Conservation (phyloP, 768 basidiomycete species). For the Terana coerulea region DNA sequence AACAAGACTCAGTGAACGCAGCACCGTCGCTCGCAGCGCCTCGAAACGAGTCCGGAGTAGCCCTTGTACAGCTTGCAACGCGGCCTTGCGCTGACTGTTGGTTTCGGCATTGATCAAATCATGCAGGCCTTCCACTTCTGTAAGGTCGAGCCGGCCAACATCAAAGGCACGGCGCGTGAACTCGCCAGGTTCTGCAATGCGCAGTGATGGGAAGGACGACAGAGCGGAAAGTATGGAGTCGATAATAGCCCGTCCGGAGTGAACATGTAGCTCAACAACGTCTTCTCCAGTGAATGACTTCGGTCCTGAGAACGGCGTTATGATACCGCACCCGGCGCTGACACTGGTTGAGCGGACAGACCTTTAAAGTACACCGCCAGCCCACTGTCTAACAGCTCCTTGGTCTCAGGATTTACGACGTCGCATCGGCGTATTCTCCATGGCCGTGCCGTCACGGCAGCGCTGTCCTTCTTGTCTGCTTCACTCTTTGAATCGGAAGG, state of each 20-base stretch:
- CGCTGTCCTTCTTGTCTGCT: not conserved
- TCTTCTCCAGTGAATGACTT: conserved; percentile 83
- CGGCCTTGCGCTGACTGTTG: conserved; percentile 72
- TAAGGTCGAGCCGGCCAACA: conserved; percentile 78
- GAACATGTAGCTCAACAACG: conserved; percentile 80
- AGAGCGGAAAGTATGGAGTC: conserved; percentile 65
- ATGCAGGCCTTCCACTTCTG: conserved; percentile 84
- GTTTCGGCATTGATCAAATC: conserved; percentile 91
- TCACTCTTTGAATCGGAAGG: not conserved
- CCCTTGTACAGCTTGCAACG: conserved; percentile 72
- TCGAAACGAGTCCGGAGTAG: conserved; percentile 56
- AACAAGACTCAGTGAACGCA: conserved; percentile 70
- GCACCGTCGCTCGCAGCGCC: conserved; percentile 57
- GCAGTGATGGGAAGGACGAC: conserved; percentile 54
- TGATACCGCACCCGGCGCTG: not conserved
- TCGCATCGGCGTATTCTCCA: conserved; percentile 71
- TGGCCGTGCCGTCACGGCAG: conserved; percentile 33
- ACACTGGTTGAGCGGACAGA: conserved; percentile 27
- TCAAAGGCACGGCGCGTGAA: conserved; percentile 84
- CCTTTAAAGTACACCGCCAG: conserved; percentile 82
- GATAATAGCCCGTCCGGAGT: conserved; percentile 82
- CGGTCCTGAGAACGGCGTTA: conserved; percentile 50
- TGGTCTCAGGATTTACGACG: conserved; percentile 58
- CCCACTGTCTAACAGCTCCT: conserved; percentile 72
- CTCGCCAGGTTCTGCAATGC: conserved; percentile 84